A percentile compares a stretch with the other conserved stretches of the same genome.
Conservation (phyloP, 1,139 yeast genomes). For the Hyphopichia pseudoburtonii region DNA sequence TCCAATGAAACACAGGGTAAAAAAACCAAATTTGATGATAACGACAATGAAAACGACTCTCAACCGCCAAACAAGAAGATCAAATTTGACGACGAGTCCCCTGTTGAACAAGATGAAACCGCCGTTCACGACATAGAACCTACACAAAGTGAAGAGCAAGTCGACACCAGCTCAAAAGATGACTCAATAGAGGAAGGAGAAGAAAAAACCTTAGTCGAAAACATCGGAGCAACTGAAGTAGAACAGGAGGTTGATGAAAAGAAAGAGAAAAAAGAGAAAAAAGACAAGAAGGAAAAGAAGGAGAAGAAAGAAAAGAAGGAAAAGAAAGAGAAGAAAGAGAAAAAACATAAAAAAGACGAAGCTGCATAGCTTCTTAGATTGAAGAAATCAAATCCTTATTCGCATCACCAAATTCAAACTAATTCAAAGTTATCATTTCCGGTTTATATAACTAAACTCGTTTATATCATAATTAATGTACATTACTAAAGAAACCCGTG, state of each 20-base stretch:
- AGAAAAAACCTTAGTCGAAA: slow-evolving; percentile 15
- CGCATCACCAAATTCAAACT: neutral
- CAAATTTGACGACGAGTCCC: slow-evolving; percentile 27
- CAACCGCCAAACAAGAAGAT: slow-evolving; percentile 26
- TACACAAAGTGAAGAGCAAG: slow-evolving; percentile 13
- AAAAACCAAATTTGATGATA: slow-evolving; percentile 25
- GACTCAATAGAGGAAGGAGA: slow-evolving; percentile 19
- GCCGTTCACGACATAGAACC: slow-evolving; percentile 12
- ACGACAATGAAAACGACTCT: slow-evolving; percentile 11
- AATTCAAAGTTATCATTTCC: no score
- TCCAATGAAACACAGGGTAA: slow-evolving; percentile 20
- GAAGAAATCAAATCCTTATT: neutral
- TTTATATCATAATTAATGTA: neutral
- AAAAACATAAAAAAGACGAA: slow-evolving; percentile 11
- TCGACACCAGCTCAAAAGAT: slow-evolving; percentile 10
- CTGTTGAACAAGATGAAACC: slow-evolving; percentile 12
- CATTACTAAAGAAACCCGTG: neutral
- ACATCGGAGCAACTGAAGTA: slow-evolving; percentile 17
- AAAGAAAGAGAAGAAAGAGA: slow-evolving; percentile 9
- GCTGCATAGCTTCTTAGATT: neutral
- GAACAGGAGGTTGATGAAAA: slow-evolving; percentile 39
- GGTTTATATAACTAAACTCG: neutral
- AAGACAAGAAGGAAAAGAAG: slow-evolving; percentile 20
- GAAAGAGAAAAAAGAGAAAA: slow-evolving; percentile 18
- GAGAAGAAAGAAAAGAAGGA: slow-evolving; percentile 18